Conservation (phyloP, 257 asterid species). For the Solanum pimpinellifolium region DNA sequence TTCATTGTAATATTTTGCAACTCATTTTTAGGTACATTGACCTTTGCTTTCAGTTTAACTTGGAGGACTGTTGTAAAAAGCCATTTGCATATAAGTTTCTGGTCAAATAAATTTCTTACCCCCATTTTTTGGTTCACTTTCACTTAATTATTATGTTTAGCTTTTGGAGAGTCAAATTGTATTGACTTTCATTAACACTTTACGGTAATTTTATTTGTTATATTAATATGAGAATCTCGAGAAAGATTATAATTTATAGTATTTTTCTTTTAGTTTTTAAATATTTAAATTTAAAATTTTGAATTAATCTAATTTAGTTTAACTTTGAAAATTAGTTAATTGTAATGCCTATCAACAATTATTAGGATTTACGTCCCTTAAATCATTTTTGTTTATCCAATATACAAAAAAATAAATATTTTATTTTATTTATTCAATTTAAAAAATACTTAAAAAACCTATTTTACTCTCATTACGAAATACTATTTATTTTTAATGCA, state of each 20-base stretch:
- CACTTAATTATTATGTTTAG: background rate
- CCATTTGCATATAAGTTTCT: background rate
- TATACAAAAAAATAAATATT: too few species aligned
- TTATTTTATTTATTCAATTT: too few species aligned
- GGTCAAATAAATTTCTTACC: too few species aligned
- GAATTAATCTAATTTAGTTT: background rate
- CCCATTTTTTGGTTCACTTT: background rate
- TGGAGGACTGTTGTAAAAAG: background rate
- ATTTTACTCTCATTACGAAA: background rate
- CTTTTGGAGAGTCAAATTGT: too few species aligned
- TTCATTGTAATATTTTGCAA: background rate
- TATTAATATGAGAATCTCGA: background rate
- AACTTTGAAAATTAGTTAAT: background rate
- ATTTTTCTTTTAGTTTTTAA: too few species aligned
- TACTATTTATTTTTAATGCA: too few species aligned
- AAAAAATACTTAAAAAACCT: too few species aligned
- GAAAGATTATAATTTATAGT: background rate
- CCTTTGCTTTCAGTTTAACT: background rate
- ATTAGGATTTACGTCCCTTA: too few species aligned
- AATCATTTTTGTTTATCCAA: background rate
- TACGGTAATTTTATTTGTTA: too few species aligned
- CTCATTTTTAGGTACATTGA: background rate
- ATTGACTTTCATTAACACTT: background rate
- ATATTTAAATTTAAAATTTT: too few species aligned
- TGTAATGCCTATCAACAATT: background rate